Percentiles rank a stretch among this genome's conserved stretches.
phyloP scores from a whole-genome alignment of 148 eudicot species.

The Arctostaphylos glauca region DNA sequence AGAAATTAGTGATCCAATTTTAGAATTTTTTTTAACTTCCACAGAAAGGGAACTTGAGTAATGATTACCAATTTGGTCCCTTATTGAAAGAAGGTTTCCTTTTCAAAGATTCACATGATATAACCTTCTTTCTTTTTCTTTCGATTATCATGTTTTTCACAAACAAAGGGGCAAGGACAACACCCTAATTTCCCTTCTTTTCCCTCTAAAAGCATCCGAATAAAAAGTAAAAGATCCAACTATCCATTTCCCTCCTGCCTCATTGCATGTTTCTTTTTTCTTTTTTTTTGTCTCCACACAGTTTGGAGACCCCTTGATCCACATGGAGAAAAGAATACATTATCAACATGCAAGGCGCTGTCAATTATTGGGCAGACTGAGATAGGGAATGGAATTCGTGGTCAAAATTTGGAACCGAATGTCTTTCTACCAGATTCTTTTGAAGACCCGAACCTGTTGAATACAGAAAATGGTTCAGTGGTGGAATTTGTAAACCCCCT shows the following conservation, averaged over 20 bases:
- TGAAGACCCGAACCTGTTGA: background rate
- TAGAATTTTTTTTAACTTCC: background rate
- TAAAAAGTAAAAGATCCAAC: background rate
- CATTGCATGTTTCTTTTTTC: background rate
- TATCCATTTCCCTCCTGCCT: constrained; percentile 37
- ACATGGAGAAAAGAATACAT: constrained; percentile 35
- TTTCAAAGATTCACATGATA: constrained; percentile 16
- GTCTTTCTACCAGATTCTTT: background rate
- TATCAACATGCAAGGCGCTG: background rate
- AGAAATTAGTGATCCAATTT: background rate
- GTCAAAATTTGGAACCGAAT: background rate
- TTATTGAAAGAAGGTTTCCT: background rate
- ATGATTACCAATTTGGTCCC: background rate
- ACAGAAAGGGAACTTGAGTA: constrained; percentile 41
- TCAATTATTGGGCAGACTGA: background rate
- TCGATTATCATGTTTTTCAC: background rate
- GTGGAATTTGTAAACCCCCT: background rate
- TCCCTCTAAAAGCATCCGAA: background rate
- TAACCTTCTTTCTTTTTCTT: constrained; percentile 62
- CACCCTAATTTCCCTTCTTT: background rate
- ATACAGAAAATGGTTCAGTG: background rate
- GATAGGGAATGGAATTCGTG: background rate
- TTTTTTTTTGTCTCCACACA: constrained; percentile 29
- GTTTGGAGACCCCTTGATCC: constrained; percentile 35
- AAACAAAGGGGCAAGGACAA: background rate